Conservation (phyloP, 164 flowering plant genomes). For the Kingdonia uniflora region DNA sequence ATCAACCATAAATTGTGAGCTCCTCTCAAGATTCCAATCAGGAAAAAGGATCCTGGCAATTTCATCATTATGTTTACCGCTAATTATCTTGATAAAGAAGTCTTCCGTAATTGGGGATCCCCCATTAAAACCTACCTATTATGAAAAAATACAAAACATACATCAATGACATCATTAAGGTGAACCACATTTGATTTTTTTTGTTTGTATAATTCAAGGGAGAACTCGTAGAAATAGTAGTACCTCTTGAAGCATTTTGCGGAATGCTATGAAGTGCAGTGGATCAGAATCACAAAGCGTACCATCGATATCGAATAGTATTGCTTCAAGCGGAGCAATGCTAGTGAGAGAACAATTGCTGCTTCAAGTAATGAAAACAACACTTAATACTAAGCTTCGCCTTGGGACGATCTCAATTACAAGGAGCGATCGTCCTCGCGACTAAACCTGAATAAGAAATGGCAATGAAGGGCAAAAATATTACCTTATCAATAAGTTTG, state of each 20-base stretch:
- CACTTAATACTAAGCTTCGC: neutral
- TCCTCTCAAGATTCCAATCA: slow-evolving; percentile 53
- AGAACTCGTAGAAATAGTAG: neutral
- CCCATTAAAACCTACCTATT: slow-evolving; percentile 73
- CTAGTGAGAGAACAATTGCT: slow-evolving; percentile 34
- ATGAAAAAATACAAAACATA: slow-evolving; percentile 3
- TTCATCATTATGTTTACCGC: slow-evolving; percentile 66
- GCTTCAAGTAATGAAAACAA: slow-evolving; percentile 7
- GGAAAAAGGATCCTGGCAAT: slow-evolving; percentile 56
- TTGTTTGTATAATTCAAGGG: neutral
- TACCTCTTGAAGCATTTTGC: slow-evolving; percentile 86
- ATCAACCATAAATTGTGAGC: slow-evolving; percentile 58
- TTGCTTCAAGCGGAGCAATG: slow-evolving; percentile 73
- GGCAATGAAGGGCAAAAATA: neutral
- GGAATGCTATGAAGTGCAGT: slow-evolving; percentile 58
- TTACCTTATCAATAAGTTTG: neutral
- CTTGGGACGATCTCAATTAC: no score
- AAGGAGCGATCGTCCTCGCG: no score
- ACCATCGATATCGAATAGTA: slow-evolving; percentile 90
- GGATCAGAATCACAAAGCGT: slow-evolving; percentile 96
- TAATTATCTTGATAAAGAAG: slow-evolving; percentile 48
- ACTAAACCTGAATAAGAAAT: no score
- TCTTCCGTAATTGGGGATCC: slow-evolving; percentile 79
- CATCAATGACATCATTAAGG: neutral
- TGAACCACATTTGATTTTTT: neutral